Evolutionary conservation across 306 rosid species (phyloP).

Genomic region (Cicer yamashitae): DNA sequence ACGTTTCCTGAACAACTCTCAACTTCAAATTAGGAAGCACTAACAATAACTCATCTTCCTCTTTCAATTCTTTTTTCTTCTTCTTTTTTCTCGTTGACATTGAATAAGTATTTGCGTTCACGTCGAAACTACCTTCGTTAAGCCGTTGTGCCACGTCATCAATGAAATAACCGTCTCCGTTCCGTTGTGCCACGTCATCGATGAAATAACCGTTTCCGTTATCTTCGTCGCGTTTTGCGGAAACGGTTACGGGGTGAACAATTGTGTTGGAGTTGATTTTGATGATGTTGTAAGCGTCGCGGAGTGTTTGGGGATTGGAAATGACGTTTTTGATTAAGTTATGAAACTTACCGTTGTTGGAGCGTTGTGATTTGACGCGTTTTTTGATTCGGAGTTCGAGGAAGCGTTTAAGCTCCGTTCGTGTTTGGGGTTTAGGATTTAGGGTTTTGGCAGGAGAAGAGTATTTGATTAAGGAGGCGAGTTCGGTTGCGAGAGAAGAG

Average conservation of each 20-base stretch:
- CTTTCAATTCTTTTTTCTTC: slow-evolving; percentile 43
- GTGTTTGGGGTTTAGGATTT: slow-evolving; percentile 45
- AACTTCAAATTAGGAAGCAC: slow-evolving; percentile 79
- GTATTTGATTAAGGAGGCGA: slow-evolving; percentile 67
- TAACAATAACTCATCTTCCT: slow-evolving; percentile 44
- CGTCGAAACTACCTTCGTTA: slow-evolving; percentile 58
- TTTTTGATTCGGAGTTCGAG: slow-evolving; percentile 68
- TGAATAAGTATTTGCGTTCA: slow-evolving; percentile 59
- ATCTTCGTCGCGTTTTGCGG: not conserved
- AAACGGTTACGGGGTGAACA: slow-evolving; percentile 30
- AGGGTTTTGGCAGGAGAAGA: slow-evolving; percentile 42
- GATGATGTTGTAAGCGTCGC: slow-evolving; percentile 71
- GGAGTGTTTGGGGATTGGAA: slow-evolving; percentile 73
- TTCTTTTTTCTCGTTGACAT: slow-evolving; percentile 55
- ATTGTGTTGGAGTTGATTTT: slow-evolving; percentile 63
- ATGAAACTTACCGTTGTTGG: slow-evolving; percentile 62
- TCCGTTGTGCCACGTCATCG: slow-evolving; percentile 57
- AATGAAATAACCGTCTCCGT: slow-evolving; percentile 35
- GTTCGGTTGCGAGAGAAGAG: slow-evolving; percentile 59
- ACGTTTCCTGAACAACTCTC: slow-evolving; percentile 80
- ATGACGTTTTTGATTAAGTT: slow-evolving; percentile 68
- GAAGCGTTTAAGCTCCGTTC: slow-evolving; percentile 73
- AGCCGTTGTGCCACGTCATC: slow-evolving; percentile 64
- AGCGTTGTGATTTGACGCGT: slow-evolving; percentile 73
- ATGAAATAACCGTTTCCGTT: slow-evolving; percentile 35